These are phyloP conservation scores for Picochlorum sp. DNA, from an alignment of 139 green algal species.

Conservation along the genomic window DNA sequence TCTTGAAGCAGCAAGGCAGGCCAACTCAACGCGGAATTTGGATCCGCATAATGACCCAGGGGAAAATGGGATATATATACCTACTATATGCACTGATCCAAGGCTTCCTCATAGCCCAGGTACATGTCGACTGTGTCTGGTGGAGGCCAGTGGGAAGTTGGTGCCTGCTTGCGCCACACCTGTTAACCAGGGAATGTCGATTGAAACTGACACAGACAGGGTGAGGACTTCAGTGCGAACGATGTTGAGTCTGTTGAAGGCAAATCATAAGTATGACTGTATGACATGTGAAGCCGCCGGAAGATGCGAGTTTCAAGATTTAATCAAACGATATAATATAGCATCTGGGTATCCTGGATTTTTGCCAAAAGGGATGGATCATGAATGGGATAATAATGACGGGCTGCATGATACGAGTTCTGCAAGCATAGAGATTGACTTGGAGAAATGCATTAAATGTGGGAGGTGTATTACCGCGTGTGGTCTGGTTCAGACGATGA, in stretches of 20 bases:
- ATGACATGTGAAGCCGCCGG: conserved; percentile 37
- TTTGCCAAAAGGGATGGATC: not conserved
- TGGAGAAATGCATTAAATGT: conserved; percentile 44
- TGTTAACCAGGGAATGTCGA: conserved; percentile 11
- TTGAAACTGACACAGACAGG: conserved; percentile 21
- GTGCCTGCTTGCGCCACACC: conserved; percentile 35
- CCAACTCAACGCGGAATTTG: not conserved
- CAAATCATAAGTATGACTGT: conserved; percentile 33
- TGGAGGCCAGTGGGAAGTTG: conserved; percentile 14
- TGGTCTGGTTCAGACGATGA: conserved; percentile 24
- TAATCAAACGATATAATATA: conserved; percentile 28
- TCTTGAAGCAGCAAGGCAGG: conserved; percentile 1
- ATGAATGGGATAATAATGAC: conserved; percentile 16
- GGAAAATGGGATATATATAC: conserved; percentile 1
- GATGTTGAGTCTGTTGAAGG: conserved; percentile 20
- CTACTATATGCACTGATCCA: conserved; percentile 16
- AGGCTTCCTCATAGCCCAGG: conserved; percentile 15
- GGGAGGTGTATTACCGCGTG: conserved; percentile 28
- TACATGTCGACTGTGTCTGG: conserved; percentile 33
- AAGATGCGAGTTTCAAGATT: conserved; percentile 39
- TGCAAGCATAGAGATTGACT: conserved; percentile 26
- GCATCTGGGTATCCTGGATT: not conserved
- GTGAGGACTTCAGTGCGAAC: conserved; percentile 14
- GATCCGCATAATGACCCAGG: not conserved
- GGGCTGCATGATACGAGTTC: conserved; percentile 2